Conservation (phyloP, 305 asterid species). For the Vinca major region DNA sequence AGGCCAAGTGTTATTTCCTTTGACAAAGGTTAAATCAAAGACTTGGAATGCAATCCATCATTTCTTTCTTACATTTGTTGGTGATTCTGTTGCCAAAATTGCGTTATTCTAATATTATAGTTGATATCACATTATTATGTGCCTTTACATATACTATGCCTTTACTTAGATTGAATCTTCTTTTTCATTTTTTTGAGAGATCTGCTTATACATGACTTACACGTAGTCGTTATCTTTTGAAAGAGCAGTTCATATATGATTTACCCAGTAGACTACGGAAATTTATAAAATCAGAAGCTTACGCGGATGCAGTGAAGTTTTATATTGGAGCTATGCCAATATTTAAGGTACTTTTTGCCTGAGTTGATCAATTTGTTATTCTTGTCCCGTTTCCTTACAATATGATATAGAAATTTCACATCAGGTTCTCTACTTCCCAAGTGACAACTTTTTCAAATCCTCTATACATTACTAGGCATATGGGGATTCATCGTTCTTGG, state of each 20-base stretch:
- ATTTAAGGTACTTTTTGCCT: constrained; percentile 47
- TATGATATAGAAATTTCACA: not conserved
- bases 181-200: no score
- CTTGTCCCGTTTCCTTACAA: constrained; percentile 2
- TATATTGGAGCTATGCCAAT: constrained; percentile 94
- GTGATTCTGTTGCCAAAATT: not conserved
- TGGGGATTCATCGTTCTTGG: constrained; percentile 92
- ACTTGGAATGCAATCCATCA: not conserved
- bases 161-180: no score
- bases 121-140: constrained; percentile 1
- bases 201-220: constrained; percentile 30
- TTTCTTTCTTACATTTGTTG: not conserved
- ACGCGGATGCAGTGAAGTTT: constrained; percentile 87
- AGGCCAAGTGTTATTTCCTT: not conserved
- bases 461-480: constrained; percentile 51
- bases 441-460: not conserved
- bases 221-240: constrained; percentile 30
- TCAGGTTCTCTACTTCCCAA: constrained; percentile 1
- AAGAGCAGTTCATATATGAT: constrained; percentile 92
- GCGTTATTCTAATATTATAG: not conserved
- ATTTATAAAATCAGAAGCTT: constrained; percentile 87
- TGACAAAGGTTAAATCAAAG: constrained; percentile 1
- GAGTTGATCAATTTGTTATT: constrained; percentile 8
- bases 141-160: constrained; percentile 14
- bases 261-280: constrained; percentile 82